A percentile compares a stretch with the other conserved stretches of the same genome.
Conservation (phyloP, 768 basidiomycete genomes). For the Trametes punicea region DNA sequence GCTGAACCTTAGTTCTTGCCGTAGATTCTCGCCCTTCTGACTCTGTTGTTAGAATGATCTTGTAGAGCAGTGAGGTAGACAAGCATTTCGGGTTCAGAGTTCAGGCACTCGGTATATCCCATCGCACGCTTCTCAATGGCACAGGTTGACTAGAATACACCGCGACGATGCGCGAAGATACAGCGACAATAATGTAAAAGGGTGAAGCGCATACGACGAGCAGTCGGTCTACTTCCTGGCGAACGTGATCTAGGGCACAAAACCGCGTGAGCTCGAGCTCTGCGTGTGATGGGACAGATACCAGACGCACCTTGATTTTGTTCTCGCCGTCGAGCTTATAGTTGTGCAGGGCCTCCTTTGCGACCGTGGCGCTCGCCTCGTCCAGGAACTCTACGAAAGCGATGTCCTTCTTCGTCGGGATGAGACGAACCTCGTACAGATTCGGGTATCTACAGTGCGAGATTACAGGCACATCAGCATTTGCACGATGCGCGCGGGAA, state of each 20-base stretch:
- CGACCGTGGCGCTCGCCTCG: conserved; percentile 85
- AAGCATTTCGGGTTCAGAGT: too few species aligned
- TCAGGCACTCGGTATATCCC: too few species aligned
- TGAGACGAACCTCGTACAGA: conserved; percentile 95
- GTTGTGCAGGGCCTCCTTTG: conserved; percentile 96
- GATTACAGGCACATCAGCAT: neutral
- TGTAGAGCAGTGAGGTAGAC: neutral
- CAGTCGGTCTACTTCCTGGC: conserved; percentile 28
- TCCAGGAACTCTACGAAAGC: conserved; percentile 98
- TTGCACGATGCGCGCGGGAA: neutral
- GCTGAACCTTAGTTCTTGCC: neutral
- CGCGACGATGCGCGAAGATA: conserved; percentile 13
- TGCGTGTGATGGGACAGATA: conserved; percentile 9
- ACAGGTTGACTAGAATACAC: conserved; percentile 19
- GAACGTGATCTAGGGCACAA: conserved; percentile 27
- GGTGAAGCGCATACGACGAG: neutral
- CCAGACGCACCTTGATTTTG: conserved; percentile 83
- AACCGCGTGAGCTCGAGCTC: neutral
- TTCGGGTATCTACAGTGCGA: conserved; percentile 84
- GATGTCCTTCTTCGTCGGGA: conserved; percentile 95
- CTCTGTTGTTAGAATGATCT: too few species aligned
- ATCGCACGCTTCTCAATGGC: too few species aligned
- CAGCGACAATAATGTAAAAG: conserved; percentile 8
- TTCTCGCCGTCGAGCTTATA: conserved; percentile 96
- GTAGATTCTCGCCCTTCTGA: neutral